Conservation (phyloP, 2,329 filamentous ascomycete species). For the Apiospora marii region DNA sequence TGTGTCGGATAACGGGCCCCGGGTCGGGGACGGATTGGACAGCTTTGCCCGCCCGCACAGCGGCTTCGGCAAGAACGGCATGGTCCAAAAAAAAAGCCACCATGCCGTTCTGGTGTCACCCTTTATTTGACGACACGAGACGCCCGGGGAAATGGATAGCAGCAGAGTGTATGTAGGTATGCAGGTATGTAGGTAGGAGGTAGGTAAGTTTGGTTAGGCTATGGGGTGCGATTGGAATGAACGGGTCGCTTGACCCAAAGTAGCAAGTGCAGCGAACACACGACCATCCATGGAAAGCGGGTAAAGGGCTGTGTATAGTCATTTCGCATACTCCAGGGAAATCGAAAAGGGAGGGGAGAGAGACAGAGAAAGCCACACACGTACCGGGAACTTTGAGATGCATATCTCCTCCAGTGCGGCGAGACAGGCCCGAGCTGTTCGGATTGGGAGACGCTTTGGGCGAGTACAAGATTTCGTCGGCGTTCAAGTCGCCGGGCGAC, state of each 20-base stretch:
- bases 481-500: constrained; percentile 35
- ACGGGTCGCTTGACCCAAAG: constrained; percentile 13
- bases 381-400: constrained; percentile 32
- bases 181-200: too few species aligned
- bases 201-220: neutral
- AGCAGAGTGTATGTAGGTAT: neutral
- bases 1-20: constrained; percentile 14
- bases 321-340: constrained; percentile 15
- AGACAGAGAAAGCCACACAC: constrained; percentile 5
- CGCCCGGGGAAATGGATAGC: neutral
- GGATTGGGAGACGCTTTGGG: constrained; percentile 42
- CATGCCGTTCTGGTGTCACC: constrained; percentile 15
- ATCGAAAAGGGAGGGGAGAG: neutral
- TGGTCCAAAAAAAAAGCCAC: neutral
- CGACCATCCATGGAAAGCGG: constrained; percentile 6
- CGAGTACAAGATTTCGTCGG: constrained; percentile 49
- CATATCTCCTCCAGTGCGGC: constrained; percentile 29
- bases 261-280: constrained; percentile 11
- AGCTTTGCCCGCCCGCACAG: constrained; percentile 14
- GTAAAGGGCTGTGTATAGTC: neutral
- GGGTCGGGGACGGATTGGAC: constrained; percentile 8
- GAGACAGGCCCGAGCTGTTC: constrained; percentile 29
- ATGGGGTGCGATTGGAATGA: constrained; percentile 11
- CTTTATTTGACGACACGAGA: constrained; percentile 21
- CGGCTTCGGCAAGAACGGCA: constrained; percentile 20